phyloP scores from a whole-genome alignment of 2,329 filamentous ascomycete species.

The Colletotrichum phormii region DNA sequence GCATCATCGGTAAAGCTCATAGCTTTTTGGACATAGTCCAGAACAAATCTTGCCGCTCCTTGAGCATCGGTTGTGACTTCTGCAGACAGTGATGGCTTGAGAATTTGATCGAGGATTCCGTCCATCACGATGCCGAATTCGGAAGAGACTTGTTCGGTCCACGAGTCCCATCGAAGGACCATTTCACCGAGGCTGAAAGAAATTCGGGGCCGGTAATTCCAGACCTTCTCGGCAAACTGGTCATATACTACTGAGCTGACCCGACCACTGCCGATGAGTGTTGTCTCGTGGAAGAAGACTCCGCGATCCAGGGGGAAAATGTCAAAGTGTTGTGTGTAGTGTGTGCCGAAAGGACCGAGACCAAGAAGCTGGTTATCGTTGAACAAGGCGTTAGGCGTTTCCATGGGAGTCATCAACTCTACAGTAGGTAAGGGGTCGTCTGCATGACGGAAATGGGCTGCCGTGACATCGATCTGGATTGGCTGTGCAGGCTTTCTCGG shows the following conservation, averaged over 20 bases:
- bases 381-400: conserved; percentile 20
- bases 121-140: conserved; percentile 73
- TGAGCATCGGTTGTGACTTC: conserved; percentile 34
- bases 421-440: conserved; percentile 60
- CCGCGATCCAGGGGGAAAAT: conserved; percentile 67
- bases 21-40: conserved; percentile 59
- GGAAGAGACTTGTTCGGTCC: conserved; percentile 69
- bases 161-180: conserved; percentile 64
- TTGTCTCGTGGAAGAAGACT: conserved; percentile 70
- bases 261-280: conserved; percentile 66
- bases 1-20: conserved; percentile 52
- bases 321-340: conserved; percentile 73
- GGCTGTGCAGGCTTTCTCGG: conserved; percentile 59
- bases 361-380: conserved; percentile 46
- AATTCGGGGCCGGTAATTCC: conserved; percentile 46
- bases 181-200: conserved; percentile 62
- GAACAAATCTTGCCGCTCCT: conserved; percentile 53
- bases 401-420: conserved; percentile 25
- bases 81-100: not conserved
- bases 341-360: conserved; percentile 69
- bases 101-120: conserved; percentile 63
- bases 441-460: conserved; percentile 64
- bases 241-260: conserved; percentile 53
- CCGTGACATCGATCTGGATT: conserved; percentile 58
- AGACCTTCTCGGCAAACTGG: conserved; percentile 44